A percentile compares a stretch with the other conserved stretches of the same genome.
Evolutionary conservation across 2,329 filamentous ascomycete genomes (phyloP).

Genomic region (Aspergillus aculeatinus): DNA sequence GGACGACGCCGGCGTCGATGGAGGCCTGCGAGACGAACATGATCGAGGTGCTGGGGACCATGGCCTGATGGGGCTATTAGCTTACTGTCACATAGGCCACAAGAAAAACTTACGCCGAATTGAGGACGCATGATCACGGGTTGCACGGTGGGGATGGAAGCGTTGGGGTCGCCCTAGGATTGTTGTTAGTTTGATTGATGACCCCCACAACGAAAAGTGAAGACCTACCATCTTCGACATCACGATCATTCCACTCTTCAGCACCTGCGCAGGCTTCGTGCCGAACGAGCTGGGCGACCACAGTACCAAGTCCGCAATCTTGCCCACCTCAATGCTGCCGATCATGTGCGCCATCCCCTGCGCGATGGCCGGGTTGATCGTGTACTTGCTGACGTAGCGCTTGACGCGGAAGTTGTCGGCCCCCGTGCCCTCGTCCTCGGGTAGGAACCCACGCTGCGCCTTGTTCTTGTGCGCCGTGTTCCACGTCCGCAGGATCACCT

Average conservation of each 20-base stretch:
- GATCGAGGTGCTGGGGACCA: constrained; percentile 70
- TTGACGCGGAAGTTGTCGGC: constrained; percentile 93
- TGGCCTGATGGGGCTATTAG: constrained; percentile 39
- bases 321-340: constrained; percentile 83
- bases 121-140: constrained; percentile 81
- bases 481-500: constrained; percentile 91
- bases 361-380: constrained; percentile 86
- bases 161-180: constrained; percentile 71
- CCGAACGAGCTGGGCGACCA: constrained; percentile 87
- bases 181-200: neutral
- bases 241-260: constrained; percentile 86
- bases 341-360: constrained; percentile 88
- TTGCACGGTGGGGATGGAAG: constrained; percentile 82
- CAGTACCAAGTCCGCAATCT: constrained; percentile 82
- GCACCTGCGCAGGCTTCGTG: constrained; percentile 74
- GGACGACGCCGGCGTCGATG: constrained; percentile 64
- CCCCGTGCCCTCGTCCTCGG: constrained; percentile 73
- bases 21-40: constrained; percentile 79
- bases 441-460: constrained; percentile 70
- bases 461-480: constrained; percentile 98
- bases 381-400: constrained; percentile 92
- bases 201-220: neutral
- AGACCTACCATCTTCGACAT: constrained; percentile 74
- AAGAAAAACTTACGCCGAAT: constrained; percentile 61
- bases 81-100: neutral